These are phyloP conservation scores for Suhomyces guaymorum DNA, from an alignment of 1,139 yeast species.

Conservation along the genomic window DNA sequence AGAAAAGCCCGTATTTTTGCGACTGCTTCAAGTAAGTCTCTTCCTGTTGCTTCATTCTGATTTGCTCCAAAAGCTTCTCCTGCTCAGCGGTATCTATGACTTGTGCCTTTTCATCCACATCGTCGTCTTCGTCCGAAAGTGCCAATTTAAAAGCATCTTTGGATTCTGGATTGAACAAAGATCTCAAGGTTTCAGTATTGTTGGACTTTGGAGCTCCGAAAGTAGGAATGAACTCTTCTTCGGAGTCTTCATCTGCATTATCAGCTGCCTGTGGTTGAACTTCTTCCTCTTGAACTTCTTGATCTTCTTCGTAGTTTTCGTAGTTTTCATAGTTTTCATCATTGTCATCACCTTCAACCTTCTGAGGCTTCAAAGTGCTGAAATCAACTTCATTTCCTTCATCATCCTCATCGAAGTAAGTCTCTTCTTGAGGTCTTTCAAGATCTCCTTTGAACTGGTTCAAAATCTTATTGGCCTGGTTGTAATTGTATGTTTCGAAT, in stretches of 20 bases:
- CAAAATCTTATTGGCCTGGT: constrained; percentile 23
- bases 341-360: not conserved
- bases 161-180: constrained; percentile 55
- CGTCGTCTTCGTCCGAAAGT: constrained; percentile 38
- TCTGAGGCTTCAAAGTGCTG: constrained; percentile 17
- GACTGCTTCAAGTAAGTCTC: constrained; percentile 17
- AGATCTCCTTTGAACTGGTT: constrained; percentile 21
- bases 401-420: constrained; percentile 47
- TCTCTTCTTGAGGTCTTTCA: constrained; percentile 32
- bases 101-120: constrained; percentile 29
- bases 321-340: constrained; percentile 14
- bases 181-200: constrained; percentile 61
- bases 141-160: constrained; percentile 30
- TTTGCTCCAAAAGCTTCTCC: constrained; percentile 30
- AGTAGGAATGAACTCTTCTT: constrained; percentile 54
- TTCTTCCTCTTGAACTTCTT: constrained; percentile 9
- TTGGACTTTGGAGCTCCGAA: constrained; percentile 42
- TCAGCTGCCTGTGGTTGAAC: constrained; percentile 6
- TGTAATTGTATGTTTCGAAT: constrained; percentile 20
- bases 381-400: constrained; percentile 39
- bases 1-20: constrained; percentile 60
- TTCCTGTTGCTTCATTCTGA: constrained; percentile 33
- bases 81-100: constrained; percentile 24
- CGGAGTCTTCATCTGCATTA: constrained; percentile 19
- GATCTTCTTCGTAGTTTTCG: constrained; percentile 14